Percentiles rank a stretch among this genome's conserved stretches.
phyloP scores from a whole-genome alignment of 257 asterid species.

The Knoxia roxburghii region DNA sequence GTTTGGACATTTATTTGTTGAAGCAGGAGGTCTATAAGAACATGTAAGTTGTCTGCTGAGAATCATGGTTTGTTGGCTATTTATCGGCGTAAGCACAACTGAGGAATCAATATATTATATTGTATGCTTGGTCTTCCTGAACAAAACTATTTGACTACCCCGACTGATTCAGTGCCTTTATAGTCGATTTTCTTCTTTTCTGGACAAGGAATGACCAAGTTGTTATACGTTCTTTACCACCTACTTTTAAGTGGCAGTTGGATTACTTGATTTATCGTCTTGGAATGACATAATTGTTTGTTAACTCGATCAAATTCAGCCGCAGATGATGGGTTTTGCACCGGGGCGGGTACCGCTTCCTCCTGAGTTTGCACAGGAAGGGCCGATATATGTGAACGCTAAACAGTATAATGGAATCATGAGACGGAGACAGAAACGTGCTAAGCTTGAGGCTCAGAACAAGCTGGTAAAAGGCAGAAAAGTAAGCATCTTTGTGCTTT shows the following conservation, averaged over 20 bases:
- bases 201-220: not conserved
- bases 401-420: slow-evolving; percentile 89
- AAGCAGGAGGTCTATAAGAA: not conserved
- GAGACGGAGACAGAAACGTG: slow-evolving; percentile 84
- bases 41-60: not conserved
- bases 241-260: too few relatives aligned
- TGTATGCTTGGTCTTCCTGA: too few relatives aligned
- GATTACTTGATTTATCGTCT: not conserved
- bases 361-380: slow-evolving; percentile 69
- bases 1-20: not conserved
- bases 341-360: slow-evolving; percentile 81
- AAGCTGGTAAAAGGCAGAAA: slow-evolving; percentile 71
- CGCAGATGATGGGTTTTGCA: slow-evolving; percentile 49
- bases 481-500: slow-evolving; percentile 36
- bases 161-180: not conserved
- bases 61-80: not conserved
- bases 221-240: not conserved
- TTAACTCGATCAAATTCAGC: slow-evolving; percentile 42
- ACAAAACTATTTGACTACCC: not conserved
- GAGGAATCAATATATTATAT: too few relatives aligned
- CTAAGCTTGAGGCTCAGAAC: slow-evolving; percentile 95
- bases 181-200: not conserved
- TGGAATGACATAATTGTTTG: not conserved
- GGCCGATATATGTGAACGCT: slow-evolving; percentile 89
- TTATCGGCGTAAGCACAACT: not conserved